These are phyloP conservation scores for Dryas alaskensis DNA, from an alignment of 306 rosid species.

Conservation along the genomic window DNA sequence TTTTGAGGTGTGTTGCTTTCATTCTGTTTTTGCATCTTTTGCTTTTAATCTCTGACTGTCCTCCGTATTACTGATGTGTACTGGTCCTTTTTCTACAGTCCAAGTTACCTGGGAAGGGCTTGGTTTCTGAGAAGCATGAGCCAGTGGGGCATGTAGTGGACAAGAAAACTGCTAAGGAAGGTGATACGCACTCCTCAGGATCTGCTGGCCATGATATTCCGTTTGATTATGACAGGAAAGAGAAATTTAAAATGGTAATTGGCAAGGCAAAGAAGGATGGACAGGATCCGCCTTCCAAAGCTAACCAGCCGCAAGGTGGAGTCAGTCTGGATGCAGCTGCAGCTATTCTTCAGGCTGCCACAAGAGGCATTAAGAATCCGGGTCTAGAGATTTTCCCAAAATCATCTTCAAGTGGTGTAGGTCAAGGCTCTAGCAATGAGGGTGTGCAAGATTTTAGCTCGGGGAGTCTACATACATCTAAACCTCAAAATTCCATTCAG, in stretches of 20 bases:
- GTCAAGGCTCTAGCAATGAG: slow-evolving; percentile 46
- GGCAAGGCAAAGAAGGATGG: slow-evolving; percentile 65
- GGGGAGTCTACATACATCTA: slow-evolving; percentile 49
- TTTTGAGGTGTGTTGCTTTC: neutral
- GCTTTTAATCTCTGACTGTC: neutral
- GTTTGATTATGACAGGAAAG: slow-evolving; percentile 53
- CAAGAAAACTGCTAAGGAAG: slow-evolving; percentile 44
- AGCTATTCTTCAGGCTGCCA: slow-evolving; percentile 86
- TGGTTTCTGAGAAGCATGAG: slow-evolving; percentile 40
- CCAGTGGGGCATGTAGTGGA: slow-evolving; percentile 32
- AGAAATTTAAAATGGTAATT: slow-evolving; percentile 66
- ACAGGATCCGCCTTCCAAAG: slow-evolving; percentile 46
- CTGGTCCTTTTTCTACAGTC: slow-evolving; percentile 36
- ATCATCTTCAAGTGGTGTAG: slow-evolving; percentile 44
- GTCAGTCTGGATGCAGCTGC: slow-evolving; percentile 57
- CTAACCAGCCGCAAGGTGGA: slow-evolving; percentile 37
- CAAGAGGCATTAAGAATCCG: slow-evolving; percentile 64
- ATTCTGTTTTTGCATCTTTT: neutral
- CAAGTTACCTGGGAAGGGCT: slow-evolving; percentile 46
- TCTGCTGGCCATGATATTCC: slow-evolving; percentile 48
- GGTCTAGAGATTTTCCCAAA: slow-evolving; percentile 42
- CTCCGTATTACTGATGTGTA: slow-evolving; percentile 13
- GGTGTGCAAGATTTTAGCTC: slow-evolving; percentile 45
- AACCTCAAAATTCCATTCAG: slow-evolving; percentile 28
- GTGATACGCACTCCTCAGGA: slow-evolving; percentile 37